A percentile compares a stretch with the other conserved stretches of the same genome.
These are phyloP conservation scores for Pythium folliculosum DNA, from an alignment of 352 stramenopile species.

Conservation along the genomic window DNA sequence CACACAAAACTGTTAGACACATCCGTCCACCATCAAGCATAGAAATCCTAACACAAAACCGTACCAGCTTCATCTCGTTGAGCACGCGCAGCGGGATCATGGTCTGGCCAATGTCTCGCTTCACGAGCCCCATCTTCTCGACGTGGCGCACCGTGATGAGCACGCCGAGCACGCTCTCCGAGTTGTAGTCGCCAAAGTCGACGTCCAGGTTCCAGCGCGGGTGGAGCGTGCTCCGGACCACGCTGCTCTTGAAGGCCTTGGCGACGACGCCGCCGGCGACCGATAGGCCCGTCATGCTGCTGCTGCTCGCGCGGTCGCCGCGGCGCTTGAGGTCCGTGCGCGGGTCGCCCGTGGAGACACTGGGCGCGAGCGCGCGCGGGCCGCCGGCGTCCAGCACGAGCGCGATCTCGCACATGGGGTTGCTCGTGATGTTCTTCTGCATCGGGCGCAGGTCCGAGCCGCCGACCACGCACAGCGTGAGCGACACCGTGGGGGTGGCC, in stretches of 20 bases:
- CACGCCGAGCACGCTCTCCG: conserved; percentile 64
- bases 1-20: neutral
- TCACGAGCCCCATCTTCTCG: conserved; percentile 74
- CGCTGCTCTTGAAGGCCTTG: conserved; percentile 55
- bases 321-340: conserved; percentile 22
- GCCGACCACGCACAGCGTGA: conserved; percentile 60
- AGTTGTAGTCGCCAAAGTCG: conserved; percentile 78
- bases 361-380: conserved; percentile 29
- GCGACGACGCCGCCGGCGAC: conserved; percentile 30
- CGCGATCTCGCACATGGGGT: conserved; percentile 72
- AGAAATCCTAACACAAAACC: neutral
- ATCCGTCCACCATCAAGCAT: neutral
- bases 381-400: conserved; percentile 57
- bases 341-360: conserved; percentile 13
- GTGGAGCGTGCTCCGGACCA: conserved; percentile 76
- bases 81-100: conserved; percentile 66
- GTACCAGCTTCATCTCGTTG: conserved; percentile 74
- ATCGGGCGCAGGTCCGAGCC: conserved; percentile 60
- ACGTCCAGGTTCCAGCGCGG: conserved; percentile 83
- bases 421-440: conserved; percentile 70
- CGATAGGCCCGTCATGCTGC: conserved; percentile 2
- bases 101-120: conserved; percentile 72
- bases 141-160: conserved; percentile 68
- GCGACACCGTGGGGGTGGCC: conserved; percentile 51
- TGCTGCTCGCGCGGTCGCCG: conserved; percentile 11